phyloP scores from a whole-genome alignment of 352 stramenopile species.

The Pythium biforme region DNA sequence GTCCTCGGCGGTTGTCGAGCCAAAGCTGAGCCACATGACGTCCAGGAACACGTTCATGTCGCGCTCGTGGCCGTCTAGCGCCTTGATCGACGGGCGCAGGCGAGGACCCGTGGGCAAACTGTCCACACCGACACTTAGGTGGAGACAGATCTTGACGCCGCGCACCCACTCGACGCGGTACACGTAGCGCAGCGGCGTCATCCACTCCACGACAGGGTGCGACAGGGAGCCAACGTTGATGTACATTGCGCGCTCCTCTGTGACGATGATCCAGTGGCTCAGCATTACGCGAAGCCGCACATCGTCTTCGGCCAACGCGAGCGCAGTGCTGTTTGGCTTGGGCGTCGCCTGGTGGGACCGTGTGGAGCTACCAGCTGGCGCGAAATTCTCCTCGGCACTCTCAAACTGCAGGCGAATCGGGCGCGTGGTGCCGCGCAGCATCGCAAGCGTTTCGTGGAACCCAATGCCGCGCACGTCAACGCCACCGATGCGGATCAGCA shows the following conservation, averaged over 20 bases:
- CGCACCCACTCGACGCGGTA: constrained; percentile 80
- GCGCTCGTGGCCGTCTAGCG: constrained; percentile 70
- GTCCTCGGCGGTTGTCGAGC: constrained; percentile 73
- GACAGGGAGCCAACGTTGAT: constrained; percentile 80
- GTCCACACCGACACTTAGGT: constrained; percentile 83
- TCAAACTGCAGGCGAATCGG: constrained; percentile 82
- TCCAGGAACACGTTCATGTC: constrained; percentile 88
- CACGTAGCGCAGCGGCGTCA: constrained; percentile 86
- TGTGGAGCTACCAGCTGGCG: constrained; percentile 22
- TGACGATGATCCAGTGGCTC: constrained; percentile 87
- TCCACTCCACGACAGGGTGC: constrained; percentile 85
- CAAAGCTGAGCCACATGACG: constrained; percentile 89
- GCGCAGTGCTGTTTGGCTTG: constrained; percentile 1
- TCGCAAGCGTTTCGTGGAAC: constrained; percentile 80
- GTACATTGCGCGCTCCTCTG: constrained; percentile 81
- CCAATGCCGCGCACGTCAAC: constrained; percentile 83
- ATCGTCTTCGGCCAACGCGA: constrained; percentile 28
- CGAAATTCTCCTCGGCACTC: constrained; percentile 67
- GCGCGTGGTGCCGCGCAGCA: constrained; percentile 69
- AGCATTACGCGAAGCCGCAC: constrained; percentile 67
- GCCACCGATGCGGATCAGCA: constrained; percentile 65
- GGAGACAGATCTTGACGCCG: constrained; percentile 58
- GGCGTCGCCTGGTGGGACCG: constrained; percentile 25
- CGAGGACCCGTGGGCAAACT: constrained; percentile 80
- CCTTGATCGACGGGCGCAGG: constrained; percentile 62